Base-by-base conservation (phyloP, 2,329 filamentous ascomycete genomes). In the Reticulascus tulasneorum region DNA sequence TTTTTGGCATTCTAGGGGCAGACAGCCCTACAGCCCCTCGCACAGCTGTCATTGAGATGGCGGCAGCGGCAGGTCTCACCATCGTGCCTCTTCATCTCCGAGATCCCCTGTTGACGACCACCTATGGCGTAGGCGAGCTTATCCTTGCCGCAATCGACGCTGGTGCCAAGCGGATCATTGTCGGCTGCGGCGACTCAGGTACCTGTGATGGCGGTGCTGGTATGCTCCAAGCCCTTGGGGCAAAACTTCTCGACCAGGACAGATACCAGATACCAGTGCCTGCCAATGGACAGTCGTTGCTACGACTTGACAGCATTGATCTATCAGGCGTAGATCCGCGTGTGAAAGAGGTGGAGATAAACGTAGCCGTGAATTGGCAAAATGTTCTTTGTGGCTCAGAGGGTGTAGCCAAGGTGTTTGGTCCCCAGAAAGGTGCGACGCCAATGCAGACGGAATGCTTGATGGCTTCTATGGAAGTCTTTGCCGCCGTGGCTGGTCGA, bases 161-260 rank as follows among this genome's bases (percentile, higher is more conserved):
- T 31, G 70, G 69, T 2, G 66, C 59, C 8, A 54, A 54, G 8
- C 61, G 60, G 7, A 67, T 75, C 29, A 55, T 75, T 7, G 51
- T 75, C 16, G 72, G 71, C 1, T 75, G 71, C 45, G 71, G 71
- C 23, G 71, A 75, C 47, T 75, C 71, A 4, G 72, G 69, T 6
- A 75, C 70, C 6, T 72, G 68, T 23, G 71, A 75, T 40, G 71
- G 68, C 7, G 72, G 71, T 11, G 65, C 66, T 1, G 71, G 71
- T 11, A 73, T 75, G 69, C 63, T 72, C 8, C 71, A 75, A 43
- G 71, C 71, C 3, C 60, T 75, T 6, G 71, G 71, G 5, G 69
- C 59, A 4, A 57, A 58, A 3, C 56, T 75, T 12, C 40, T 68
- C 10, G 63, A 68, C 38, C 31, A 33, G 4, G 42, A 62, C 17